Evolutionary conservation across 2,329 filamentous ascomycete genomes (phyloP), one percentile per base, ranked within the genome.

Genomic region (Monilinia fructicola): DNA sequence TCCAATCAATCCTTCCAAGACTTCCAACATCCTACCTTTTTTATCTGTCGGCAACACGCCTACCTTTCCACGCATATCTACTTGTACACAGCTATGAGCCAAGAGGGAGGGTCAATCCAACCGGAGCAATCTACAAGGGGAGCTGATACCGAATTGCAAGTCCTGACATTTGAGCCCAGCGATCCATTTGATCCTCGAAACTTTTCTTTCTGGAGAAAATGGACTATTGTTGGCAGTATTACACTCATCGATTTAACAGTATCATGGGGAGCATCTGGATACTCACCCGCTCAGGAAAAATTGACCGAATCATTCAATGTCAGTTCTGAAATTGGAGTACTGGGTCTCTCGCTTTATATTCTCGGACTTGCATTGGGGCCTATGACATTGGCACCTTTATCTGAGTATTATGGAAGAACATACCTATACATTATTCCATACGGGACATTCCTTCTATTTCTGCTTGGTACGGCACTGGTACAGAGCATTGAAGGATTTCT

Each of bases 371-470:
- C 80, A 0, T 78, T 79, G 70, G 72, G 75, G 1, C 72, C 75
- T 1, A 76, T 77, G 73, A 72, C 71, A 5, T 67, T 75, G 26
- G 78, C 77, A 9, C 77, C 77, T 0, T 68, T 79, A 28, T 73
- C 70, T n/a, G 74, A 79, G 71, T 80, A 80, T 70, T 81, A 77
- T 68, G 80, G 80, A 12, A 69, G 80, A 48, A 75, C 77, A 38
- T 78, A 78, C 2, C 76, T 82, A 2, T 82, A 82, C 64, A 74
- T 81, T 14, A 71, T 73, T 44, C 78, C 80, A 11, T 89, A 90
- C 78, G 83, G 84, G 0, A 73, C 79, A 0, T 81, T 80, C 66
- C 70, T 83, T 2, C 68, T 79, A 1, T 77, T 82, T 9, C 73
- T 83, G 3, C 73, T 81, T 3, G 79, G 74, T 0, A 80, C 80